These are phyloP conservation scores for Choanephora cucurbitarum DNA, from an alignment of 371 early-diverging fungal species.

Conservation along the genomic window DNA sequence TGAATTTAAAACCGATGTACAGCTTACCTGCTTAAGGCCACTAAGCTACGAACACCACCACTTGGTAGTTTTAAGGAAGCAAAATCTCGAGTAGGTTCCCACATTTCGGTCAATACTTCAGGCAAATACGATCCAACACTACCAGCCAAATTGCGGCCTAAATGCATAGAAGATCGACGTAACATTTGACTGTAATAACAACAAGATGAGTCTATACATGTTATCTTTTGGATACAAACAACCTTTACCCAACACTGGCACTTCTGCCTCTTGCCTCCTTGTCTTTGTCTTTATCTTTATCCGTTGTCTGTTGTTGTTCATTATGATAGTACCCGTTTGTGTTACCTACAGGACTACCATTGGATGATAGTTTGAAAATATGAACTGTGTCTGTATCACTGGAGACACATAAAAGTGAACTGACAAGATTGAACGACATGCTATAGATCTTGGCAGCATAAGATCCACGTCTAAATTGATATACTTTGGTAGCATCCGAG, in stretches of 20 bases:
- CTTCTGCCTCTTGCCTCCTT: conserved; percentile 26
- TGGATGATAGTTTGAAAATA: conserved; percentile 76
- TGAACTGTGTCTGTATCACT: conserved; percentile 97
- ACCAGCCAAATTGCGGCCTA: conserved; percentile 68
- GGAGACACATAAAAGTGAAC: conserved; percentile 83
- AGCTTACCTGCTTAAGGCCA: conserved; percentile 72
- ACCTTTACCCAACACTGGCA: conserved; percentile 36
- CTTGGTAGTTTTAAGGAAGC: conserved; percentile 87
- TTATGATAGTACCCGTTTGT: conserved; percentile 9
- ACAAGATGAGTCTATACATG: background rate
- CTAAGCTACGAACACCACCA: conserved; percentile 79
- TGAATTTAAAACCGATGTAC: background rate
- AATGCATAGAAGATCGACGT: conserved; percentile 61
- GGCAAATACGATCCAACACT: conserved; percentile 87
- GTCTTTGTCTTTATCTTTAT: background rate
- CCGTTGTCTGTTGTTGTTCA: conserved; percentile 13
- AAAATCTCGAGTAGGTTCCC: conserved; percentile 95
- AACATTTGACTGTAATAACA: conserved; percentile 43
- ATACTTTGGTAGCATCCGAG: conserved; percentile 85
- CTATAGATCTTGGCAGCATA: conserved; percentile 91
- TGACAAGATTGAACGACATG: conserved; percentile 84
- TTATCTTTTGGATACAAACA: background rate
- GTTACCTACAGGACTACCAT: conserved; percentile 11
- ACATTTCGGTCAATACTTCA: conserved; percentile 86
- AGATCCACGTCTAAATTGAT: conserved; percentile 93